phyloP scores from a whole-genome alignment of 176 grass and related monocot species.

The Secale cereale region DNA sequence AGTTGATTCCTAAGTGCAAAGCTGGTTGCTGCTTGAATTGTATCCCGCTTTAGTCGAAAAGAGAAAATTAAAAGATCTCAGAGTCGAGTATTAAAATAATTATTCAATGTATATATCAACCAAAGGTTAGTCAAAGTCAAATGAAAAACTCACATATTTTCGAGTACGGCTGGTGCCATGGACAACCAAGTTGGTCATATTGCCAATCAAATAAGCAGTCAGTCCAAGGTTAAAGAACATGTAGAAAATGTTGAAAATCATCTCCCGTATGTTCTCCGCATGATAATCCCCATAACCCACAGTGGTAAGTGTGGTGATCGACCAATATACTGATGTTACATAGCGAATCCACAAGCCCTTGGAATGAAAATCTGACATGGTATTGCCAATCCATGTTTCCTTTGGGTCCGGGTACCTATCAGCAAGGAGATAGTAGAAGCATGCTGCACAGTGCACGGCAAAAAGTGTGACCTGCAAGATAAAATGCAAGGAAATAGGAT shows the following conservation, averaged over 20 bases:
- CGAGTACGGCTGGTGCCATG: constrained; percentile 91
- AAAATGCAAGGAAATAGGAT: constrained; percentile 15
- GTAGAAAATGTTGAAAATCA: constrained; percentile 93
- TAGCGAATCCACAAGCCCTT: constrained; percentile 67
- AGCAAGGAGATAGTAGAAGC: constrained; percentile 96
- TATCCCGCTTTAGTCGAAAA: constrained; percentile 71
- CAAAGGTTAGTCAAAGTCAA: neutral
- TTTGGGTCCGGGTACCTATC: constrained; percentile 64
- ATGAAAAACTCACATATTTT: constrained; percentile 75
- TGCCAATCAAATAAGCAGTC: constrained; percentile 98
- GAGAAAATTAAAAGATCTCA: neutral
- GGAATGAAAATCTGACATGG: constrained; percentile 78
- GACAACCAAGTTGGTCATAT: constrained; percentile 99
- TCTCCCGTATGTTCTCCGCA: constrained; percentile 82
- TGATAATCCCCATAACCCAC: constrained; percentile 98
- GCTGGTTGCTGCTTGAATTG: constrained; percentile 94
- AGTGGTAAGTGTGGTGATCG: constrained; percentile 95
- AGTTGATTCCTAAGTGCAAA: constrained; percentile 90
- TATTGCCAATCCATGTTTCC: constrained; percentile 78
- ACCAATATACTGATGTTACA: constrained; percentile 94
- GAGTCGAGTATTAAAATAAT: neutral
- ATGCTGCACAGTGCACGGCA: constrained; percentile 88
- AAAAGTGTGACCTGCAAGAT: constrained; percentile 85
- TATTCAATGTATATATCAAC: neutral
- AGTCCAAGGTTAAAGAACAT: constrained; percentile 99